A percentile compares a stretch with the other conserved stretches of the same genome.
These are phyloP conservation scores for Conticribra guillardii DNA, from an alignment of 108 stramenopile species.

Conservation along the genomic window DNA sequence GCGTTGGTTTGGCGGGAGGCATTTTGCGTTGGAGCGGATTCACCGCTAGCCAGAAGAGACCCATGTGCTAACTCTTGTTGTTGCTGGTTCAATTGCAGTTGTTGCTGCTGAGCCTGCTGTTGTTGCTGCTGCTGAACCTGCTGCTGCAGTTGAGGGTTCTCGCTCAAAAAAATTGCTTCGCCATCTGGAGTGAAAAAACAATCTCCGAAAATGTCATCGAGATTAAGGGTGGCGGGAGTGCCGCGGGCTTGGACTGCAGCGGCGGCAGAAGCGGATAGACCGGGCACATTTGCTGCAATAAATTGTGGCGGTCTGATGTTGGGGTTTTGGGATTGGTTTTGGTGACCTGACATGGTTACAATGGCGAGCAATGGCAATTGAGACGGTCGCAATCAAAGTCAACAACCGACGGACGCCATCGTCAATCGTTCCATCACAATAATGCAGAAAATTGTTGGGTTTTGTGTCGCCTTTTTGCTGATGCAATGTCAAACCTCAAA, in stretches of 20 bases:
- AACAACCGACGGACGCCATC: too few relatives aligned
- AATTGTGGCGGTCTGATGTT: constrained; percentile 51
- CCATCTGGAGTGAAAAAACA: constrained; percentile 91
- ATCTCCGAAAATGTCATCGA: constrained; percentile 93
- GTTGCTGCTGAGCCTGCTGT: constrained; percentile 20
- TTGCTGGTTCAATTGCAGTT: constrained; percentile 36
- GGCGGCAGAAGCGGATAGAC: constrained; percentile 23
- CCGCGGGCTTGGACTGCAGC: constrained; percentile 73
- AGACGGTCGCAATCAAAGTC: too few relatives aligned
- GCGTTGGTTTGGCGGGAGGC: constrained; percentile 34
- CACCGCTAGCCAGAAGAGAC: constrained; percentile 38
- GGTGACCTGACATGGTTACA: constrained; percentile 37
- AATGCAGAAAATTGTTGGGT: too few relatives aligned
- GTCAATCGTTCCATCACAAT: too few relatives aligned
- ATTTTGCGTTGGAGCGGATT: constrained; percentile 33
- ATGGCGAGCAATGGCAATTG: too few relatives aligned
- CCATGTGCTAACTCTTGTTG: constrained; percentile 18
- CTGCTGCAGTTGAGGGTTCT: constrained; percentile 66
- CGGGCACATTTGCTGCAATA: constrained; percentile 38
- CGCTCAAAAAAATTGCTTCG: constrained; percentile 82
- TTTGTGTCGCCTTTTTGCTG: too few relatives aligned
- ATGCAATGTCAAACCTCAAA: too few relatives aligned
- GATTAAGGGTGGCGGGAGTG: constrained; percentile 75
- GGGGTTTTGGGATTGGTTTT: constrained; percentile 24
- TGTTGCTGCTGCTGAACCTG: constrained; percentile 46